Evolutionary conservation across 352 stramenopile species (phyloP), one percentile per base, ranked within the genome.

Genomic region (Globisporangium megalacanthum): DNA sequence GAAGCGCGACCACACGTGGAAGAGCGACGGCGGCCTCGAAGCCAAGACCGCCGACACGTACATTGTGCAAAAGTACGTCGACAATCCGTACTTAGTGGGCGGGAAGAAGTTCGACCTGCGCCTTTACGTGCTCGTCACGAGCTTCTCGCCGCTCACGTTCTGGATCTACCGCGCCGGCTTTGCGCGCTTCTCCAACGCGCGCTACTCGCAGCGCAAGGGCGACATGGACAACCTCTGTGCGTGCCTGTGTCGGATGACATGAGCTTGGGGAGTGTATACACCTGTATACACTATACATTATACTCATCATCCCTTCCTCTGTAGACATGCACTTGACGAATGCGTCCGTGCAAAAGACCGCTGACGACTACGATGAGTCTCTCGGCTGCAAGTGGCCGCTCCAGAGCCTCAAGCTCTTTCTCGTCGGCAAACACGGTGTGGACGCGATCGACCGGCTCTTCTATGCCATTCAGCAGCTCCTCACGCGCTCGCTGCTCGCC

Each of bases 71-170:
- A 75, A 84, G 17, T 98, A 98, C 70, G 92, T 97, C 60, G 77
- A 94, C 33, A 86, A 94, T 42, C 92, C 92, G 8, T 54, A 96
- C 56, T 77, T 97, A 6, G 71, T 98, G 7, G 92, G 92, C 14
- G 90, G 90, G 55, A 96, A 97, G 70, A 98, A 98, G 61, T 98
- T 97, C 35, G 92, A 98, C 54, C 67, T 98, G 51, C 72, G 92
- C 9, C 88, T 98, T 64, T 98, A 97, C 62, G 88, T 96, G 25
- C 73, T 98, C 15, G 92, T 97, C 41, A 81, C 90, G 8, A 96
- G 83, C 1, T 97, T 95, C 60, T 80, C 73, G 0, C 87, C 87
- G 4, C 83, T 95, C 45, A 75, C 92, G 60, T 76, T 77, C 25
- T 67, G 87, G 4, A 69, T 95, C 36, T 93, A 97, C 61, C 70